Base-by-base conservation (phyloP, 129 eudicot genomes). In the Centaurea solstitialis region DNA sequence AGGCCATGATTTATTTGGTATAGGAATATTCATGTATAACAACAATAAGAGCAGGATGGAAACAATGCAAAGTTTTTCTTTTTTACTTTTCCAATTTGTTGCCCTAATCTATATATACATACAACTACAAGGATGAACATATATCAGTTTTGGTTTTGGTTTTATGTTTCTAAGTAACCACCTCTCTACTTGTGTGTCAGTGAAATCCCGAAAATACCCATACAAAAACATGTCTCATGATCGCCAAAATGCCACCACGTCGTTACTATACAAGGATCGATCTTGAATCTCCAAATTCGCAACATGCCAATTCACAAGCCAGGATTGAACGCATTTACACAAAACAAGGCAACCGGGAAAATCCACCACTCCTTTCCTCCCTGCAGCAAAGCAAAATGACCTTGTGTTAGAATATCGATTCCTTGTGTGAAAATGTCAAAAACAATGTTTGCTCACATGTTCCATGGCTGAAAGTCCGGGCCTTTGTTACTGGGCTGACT, bases 321-420 rank as follows among this genome's bases (percentile, higher is more conserved):
- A 80, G 0, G 92, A 87, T 67, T 92, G 97, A 80, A 89, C 74
- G 80, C 94, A 89, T 88, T 92, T 92, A 88, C 94, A 92, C 43
- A 89, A 83, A 79, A 89, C 80, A 61, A 92, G 87, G 92, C 94
- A 78, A 80, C 89, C 15, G 97, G 97, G 83, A 92, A 89, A 5
- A 92, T 89, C 94, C 94, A 89, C 97, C 94, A 92, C 78, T 89
- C 97, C 91, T 89, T 86, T 92, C 97, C 85, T 89, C 97, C 92
- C 97, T 92, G 87, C 87, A 84, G n/a, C 40, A 21, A 70, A 68
- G 37, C 45, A 57, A 57, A 57, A 20, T 0, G 11, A 41, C 20
- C 37, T 33, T 33, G 1, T 33, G 5, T 57, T 57, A 57, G 65
- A 17, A 17, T 57, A 57, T 57, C n/a, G 65, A 57, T 17, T 57